Evolutionary conservation across 2,329 filamentous ascomycete species (phyloP).

Genomic region (Pseudogymnoascus sp.): DNA sequence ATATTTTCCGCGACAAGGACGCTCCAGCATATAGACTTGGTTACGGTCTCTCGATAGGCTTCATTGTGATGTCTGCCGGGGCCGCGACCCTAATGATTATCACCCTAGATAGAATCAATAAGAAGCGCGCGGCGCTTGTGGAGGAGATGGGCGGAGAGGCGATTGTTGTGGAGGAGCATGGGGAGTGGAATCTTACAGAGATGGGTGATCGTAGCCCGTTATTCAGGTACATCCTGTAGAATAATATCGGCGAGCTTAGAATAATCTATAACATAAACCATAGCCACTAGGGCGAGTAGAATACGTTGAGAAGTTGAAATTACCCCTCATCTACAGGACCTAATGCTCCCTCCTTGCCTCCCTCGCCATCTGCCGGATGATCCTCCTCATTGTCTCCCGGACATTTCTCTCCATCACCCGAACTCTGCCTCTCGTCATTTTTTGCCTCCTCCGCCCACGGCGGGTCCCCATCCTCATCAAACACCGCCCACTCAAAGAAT

Average conservation of each 20-base stretch:
- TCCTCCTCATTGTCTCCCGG: neutral
- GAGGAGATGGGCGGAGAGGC: neutral
- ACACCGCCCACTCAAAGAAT: constrained; percentile 79
- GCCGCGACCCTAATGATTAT: constrained; percentile 33
- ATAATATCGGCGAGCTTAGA: neutral
- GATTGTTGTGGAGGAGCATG: neutral
- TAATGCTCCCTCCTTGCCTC: neutral
- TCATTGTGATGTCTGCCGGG: constrained; percentile 28
- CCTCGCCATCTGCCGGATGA: neutral
- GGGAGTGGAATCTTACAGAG: constrained; percentile 10
- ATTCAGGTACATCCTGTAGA: constrained; percentile 12
- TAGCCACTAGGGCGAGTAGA: no score
- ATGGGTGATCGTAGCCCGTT: constrained; percentile 12
- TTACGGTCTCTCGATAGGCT: constrained; percentile 20
- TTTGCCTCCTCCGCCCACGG: constrained; percentile 39
- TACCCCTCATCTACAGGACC: neutral
- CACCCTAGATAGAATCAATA: constrained; percentile 36
- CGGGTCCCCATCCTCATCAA: constrained; percentile 79
- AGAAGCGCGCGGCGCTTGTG: constrained; percentile 31
- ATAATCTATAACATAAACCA: neutral
- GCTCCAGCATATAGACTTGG: constrained; percentile 12
- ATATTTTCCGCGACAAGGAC: constrained; percentile 11
- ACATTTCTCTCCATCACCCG: neutral
- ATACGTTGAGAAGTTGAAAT: neutral
- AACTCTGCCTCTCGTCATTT: neutral